Evolutionary conservation across 768 basidiomycete species (phyloP).

Genomic region (Mrakia blollopis): DNA sequence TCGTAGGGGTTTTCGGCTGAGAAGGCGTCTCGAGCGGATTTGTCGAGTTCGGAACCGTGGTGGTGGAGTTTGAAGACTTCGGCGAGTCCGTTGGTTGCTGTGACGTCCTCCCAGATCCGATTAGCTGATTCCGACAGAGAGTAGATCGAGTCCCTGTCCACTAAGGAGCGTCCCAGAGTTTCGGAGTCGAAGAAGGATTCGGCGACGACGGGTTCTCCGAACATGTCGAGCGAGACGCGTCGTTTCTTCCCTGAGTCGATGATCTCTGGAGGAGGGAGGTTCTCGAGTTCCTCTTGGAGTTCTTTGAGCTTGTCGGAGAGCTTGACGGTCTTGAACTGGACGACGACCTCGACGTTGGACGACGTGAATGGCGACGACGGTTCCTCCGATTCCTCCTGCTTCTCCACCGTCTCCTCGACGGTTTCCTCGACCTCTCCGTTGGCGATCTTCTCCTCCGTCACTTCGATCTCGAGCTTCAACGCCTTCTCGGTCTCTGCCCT

Average conservation of each 20-base stretch:
- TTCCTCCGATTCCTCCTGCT: constrained; percentile 33
- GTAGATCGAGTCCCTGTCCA: neutral
- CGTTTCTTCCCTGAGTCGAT: neutral
- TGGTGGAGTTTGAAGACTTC: constrained; percentile 91
- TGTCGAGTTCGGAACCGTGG: constrained; percentile 63
- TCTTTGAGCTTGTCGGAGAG: constrained; percentile 23
- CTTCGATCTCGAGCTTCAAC: constrained; percentile 45
- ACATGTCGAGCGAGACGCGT: constrained; percentile 6
- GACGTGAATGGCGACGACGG: constrained; percentile 38
- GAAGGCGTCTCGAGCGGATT: constrained; percentile 70
- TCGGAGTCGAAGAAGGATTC: constrained; percentile 2
- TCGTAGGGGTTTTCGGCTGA: constrained; percentile 62
- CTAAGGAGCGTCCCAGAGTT: neutral
- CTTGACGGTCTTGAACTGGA: neutral
- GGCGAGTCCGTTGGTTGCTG: constrained; percentile 81
- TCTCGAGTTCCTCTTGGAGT: constrained; percentile 36
- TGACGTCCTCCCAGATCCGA: constrained; percentile 87
- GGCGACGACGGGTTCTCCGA: constrained; percentile 4
- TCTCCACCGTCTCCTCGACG: neutral
- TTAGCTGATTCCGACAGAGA: constrained; percentile 44
- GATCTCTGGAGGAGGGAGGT: neutral
- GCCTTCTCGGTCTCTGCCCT: constrained; percentile 55
- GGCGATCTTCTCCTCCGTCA: constrained; percentile 37
- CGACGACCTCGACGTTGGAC: neutral
- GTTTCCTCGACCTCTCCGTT: constrained; percentile 2